phyloP scores from a whole-genome alignment of 1,284 basidiomycete species.

The Vanrija sp. region DNA sequence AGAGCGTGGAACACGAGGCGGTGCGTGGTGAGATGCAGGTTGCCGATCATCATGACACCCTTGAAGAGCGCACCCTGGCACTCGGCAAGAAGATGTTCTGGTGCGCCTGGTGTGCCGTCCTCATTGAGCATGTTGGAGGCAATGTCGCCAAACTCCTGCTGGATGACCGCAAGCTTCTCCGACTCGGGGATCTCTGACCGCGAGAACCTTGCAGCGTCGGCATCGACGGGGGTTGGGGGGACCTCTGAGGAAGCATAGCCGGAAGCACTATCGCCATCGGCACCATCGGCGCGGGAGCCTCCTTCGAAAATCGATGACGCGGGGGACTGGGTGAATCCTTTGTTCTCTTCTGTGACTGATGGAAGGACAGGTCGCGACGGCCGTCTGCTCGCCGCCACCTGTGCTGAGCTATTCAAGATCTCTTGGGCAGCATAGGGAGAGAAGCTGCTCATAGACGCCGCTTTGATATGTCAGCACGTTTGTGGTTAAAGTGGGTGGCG shows the following conservation, averaged over 20 bases:
- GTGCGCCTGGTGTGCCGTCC: conserved; percentile 48
- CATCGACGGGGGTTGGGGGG: background rate
- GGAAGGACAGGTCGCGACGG: background rate
- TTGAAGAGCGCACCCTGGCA: conserved; percentile 52
- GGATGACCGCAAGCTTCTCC: conserved; percentile 44
- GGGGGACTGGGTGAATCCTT: background rate
- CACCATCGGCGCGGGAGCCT: background rate
- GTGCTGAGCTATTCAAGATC: background rate
- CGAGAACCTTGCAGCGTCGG: conserved; percentile 1
- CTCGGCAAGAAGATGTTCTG: conserved; percentile 58
- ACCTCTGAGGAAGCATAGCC: too few species aligned
- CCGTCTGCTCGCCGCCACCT: background rate
- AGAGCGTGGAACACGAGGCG: conserved; percentile 64
- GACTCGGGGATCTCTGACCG: conserved; percentile 27
- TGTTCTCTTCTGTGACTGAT: background rate
- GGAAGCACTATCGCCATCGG: background rate
- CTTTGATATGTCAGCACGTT: conserved; percentile 4
- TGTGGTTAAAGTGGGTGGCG: too few species aligned
- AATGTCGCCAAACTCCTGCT: conserved; percentile 46
- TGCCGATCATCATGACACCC: conserved; percentile 58
- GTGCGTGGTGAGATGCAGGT: conserved; percentile 63
- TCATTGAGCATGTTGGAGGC: conserved; percentile 54
- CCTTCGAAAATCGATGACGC: background rate
- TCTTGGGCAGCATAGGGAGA: conserved; percentile 9
- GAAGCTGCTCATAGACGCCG: conserved; percentile 28